Conservation (phyloP, 176 grass and related monocot genomes). For the Musa schizocarpa region DNA sequence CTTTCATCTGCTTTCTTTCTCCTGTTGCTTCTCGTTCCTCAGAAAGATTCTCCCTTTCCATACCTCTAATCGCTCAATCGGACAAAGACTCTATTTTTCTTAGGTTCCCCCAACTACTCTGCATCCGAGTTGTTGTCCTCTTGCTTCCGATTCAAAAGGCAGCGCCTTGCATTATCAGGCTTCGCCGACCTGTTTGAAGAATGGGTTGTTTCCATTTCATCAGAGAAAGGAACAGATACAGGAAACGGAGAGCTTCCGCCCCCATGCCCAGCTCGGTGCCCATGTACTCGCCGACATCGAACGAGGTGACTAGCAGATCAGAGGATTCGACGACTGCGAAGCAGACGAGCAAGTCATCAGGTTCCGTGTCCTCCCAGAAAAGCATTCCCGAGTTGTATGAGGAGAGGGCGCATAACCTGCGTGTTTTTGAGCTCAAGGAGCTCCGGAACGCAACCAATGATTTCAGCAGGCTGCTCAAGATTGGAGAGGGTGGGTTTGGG, state of each 20-base stretch:
- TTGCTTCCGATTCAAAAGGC: not conserved
- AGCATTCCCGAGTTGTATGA: constrained; percentile 4
- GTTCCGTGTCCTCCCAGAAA: not conserved
- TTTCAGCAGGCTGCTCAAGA: constrained; percentile 4
- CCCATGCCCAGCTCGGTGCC: not conserved
- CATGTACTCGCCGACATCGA: not conserved
- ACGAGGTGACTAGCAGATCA: constrained; percentile 1
- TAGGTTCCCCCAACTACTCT: not conserved
- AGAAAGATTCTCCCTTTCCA: not conserved
- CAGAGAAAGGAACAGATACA: not conserved
- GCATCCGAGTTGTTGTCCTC: not conserved
- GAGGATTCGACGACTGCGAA: not conserved
- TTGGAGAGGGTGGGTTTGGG: constrained; percentile 5
- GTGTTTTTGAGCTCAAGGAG: constrained; percentile 4
- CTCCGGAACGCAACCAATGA: constrained; percentile 2
- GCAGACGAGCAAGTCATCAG: not conserved
- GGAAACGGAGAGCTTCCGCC: not conserved
- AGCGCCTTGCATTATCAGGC: not conserved
- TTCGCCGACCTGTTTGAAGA: not conserved
- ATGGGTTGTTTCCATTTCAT: not conserved
- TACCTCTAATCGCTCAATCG: not conserved
- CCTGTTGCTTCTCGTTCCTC: not conserved
- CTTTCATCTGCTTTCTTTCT: not conserved
- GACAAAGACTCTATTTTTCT: not conserved
- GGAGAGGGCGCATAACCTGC: constrained; percentile 8